Conservation (phyloP, 2,329 filamentous ascomycete genomes). For the Pseudogymnoascus sp. region DNA sequence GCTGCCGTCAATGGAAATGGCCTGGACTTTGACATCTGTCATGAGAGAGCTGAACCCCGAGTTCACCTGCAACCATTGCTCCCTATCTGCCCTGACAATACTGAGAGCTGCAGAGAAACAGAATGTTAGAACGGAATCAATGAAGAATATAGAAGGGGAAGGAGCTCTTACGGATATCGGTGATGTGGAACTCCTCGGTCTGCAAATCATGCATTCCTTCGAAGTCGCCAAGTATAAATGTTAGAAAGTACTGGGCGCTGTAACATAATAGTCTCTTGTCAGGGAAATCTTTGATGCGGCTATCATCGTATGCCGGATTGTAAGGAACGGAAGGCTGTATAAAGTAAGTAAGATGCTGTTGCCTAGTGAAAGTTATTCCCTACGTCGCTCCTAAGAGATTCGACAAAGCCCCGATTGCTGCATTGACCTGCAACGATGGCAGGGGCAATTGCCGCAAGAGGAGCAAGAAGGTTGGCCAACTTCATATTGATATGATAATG, state of each 20-base stretch:
- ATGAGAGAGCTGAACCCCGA: not conserved
- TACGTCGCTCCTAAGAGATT: not conserved
- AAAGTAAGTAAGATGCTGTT: not conserved
- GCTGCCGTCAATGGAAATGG: conserved; percentile 10
- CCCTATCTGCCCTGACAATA: not conserved
- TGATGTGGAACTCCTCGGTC: not conserved
- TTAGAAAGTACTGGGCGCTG: not conserved
- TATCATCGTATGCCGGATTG: not conserved
- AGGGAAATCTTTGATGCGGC: not conserved
- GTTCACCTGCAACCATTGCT: not conserved
- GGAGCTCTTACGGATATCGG: not conserved
- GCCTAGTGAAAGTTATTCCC: not conserved
- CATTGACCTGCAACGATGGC: not conserved
- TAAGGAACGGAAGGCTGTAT: not conserved
- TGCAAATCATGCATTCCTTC: not conserved
- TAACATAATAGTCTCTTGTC: not conserved
- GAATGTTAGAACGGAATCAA: not conserved
- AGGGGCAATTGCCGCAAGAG: not conserved
- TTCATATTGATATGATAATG: not conserved
- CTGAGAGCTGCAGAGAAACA: not conserved
- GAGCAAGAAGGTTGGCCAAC: not conserved
- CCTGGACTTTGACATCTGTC: not conserved
- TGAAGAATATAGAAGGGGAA: not conserved
- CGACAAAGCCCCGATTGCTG: not conserved
- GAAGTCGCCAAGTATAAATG: not conserved